Percentiles rank a stretch among this genome's conserved stretches.
Evolutionary conservation across 768 basidiomycete species (phyloP).

Genomic region (Tubosaeta sp.): DNA sequence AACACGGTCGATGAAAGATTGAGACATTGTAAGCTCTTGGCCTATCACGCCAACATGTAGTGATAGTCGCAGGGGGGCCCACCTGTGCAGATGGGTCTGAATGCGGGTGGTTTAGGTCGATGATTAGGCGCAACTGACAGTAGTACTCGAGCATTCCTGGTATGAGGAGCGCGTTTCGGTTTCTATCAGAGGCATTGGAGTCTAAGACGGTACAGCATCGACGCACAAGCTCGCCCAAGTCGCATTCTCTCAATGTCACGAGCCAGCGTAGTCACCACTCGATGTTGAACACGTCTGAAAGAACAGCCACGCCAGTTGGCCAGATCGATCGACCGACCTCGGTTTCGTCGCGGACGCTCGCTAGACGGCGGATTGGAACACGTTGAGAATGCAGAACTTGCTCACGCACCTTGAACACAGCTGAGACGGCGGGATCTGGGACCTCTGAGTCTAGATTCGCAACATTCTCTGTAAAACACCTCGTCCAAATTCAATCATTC

Average conservation of each 20-base stretch:
- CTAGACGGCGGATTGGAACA: constrained; percentile 28
- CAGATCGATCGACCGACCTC: constrained; percentile 74
- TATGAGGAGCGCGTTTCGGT: constrained; percentile 86
- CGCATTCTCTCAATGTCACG: constrained; percentile 80
- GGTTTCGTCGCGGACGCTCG: constrained; percentile 53
- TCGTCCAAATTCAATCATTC: constrained; percentile 86
- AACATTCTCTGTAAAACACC: constrained; percentile 88
- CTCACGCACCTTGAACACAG: constrained; percentile 61
- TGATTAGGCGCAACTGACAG: too few species aligned
- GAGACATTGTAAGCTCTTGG: too few species aligned
- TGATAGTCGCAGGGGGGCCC: too few species aligned
- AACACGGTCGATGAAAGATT: too few species aligned
- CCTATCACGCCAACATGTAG: too few species aligned
- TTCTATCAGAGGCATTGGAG: constrained; percentile 39
- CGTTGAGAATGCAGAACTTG: neutral
- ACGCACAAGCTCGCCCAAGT: constrained; percentile 74
- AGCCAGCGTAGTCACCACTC: constrained; percentile 91
- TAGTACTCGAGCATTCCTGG: too few species aligned
- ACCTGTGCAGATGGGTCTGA: too few species aligned
- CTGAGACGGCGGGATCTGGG: constrained; percentile 58
- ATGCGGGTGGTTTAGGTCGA: too few species aligned
- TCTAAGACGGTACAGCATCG: neutral
- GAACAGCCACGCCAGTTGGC: constrained; percentile 66
- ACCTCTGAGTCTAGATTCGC: constrained; percentile 66
- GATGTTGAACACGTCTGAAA: constrained; percentile 88